Conservation (phyloP, 164 flowering plant species). For the Malania oleifera region DNA sequence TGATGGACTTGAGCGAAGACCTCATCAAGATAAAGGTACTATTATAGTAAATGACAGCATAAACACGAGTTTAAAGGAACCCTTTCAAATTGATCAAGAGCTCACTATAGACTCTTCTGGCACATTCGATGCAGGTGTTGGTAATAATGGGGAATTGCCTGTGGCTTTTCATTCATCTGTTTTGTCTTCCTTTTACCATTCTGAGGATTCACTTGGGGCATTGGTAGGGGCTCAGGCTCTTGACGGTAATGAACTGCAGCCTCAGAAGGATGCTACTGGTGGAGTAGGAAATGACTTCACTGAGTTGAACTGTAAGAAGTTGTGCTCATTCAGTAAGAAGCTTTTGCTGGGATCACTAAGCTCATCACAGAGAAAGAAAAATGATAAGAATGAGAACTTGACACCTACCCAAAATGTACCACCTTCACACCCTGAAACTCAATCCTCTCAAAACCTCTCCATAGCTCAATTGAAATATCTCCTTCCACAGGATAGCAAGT, state of each 20-base stretch:
- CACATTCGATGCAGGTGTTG: constrained; percentile 3
- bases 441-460: background rate
- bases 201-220: background rate
- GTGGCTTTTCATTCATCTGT: background rate
- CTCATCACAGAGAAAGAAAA: constrained; percentile 8
- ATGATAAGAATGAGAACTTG: constrained; percentile 23
- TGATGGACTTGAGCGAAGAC: constrained; percentile 6
- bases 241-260: background rate
- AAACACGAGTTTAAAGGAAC: background rate
- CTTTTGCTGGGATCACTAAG: constrained; percentile 23
- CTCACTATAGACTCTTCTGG: constrained; percentile 2
- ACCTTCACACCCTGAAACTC: constrained; percentile 3
- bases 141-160: constrained; percentile 2
- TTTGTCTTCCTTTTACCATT: background rate
- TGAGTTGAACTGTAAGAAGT: constrained; percentile 10
- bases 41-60: constrained; percentile 1
- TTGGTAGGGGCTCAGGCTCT: background rate
- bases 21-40: constrained; percentile 7
- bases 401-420: constrained; percentile 6
- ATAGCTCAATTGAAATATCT: constrained; percentile 7
- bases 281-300: background rate
- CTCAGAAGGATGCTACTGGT: background rate
- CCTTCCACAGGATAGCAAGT: too few relatives aligned
- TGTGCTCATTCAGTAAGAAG: constrained; percentile 16
- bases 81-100: background rate